phyloP scores from a whole-genome alignment of 2,329 filamentous ascomycete genomes.

The Huntiella decipiens region DNA sequence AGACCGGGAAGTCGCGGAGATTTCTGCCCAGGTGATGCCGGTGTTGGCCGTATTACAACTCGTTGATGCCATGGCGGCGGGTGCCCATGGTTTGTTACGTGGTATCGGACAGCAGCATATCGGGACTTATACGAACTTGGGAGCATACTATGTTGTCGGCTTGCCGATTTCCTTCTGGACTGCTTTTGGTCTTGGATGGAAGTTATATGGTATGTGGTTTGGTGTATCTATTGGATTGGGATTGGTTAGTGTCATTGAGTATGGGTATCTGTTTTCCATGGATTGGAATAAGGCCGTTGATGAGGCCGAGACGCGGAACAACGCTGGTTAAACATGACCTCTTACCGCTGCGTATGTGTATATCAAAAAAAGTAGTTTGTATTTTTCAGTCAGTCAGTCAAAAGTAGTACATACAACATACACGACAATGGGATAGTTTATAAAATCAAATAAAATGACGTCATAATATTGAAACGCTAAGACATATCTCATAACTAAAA shows the following conservation, averaged over 20 bases:
- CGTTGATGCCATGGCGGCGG: constrained; percentile 63
- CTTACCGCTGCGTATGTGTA: not conserved
- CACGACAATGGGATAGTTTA: too few species aligned
- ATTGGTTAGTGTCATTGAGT: constrained; percentile 36
- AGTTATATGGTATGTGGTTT: constrained; percentile 62
- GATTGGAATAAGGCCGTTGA: constrained; percentile 34
- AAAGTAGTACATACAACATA: too few species aligned
- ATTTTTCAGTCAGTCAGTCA: not conserved
- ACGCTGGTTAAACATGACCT: constrained; percentile 20
- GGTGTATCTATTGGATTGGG: constrained; percentile 56
- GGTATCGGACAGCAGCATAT: constrained; percentile 79
- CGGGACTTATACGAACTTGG: constrained; percentile 72
- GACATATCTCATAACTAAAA: too few species aligned
- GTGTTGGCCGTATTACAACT: constrained; percentile 78
- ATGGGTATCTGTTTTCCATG: constrained; percentile 29
- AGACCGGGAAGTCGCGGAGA: constrained; percentile 46
- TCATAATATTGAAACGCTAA: not conserved
- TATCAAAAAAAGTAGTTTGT: not conserved
- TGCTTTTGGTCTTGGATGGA: constrained; percentile 60
- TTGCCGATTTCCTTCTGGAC: constrained; percentile 66
- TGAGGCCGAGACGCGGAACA: constrained; percentile 34
- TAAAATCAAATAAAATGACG: not conserved
- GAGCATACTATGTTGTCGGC: constrained; percentile 71
- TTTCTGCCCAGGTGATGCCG: constrained; percentile 54
- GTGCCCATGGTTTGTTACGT: constrained; percentile 67